Percentiles rank a stretch among this genome's conserved stretches.
Evolutionary conservation across 371 early-diverging fungal species (phyloP).

Genomic region (Rhizopus sp.): DNA sequence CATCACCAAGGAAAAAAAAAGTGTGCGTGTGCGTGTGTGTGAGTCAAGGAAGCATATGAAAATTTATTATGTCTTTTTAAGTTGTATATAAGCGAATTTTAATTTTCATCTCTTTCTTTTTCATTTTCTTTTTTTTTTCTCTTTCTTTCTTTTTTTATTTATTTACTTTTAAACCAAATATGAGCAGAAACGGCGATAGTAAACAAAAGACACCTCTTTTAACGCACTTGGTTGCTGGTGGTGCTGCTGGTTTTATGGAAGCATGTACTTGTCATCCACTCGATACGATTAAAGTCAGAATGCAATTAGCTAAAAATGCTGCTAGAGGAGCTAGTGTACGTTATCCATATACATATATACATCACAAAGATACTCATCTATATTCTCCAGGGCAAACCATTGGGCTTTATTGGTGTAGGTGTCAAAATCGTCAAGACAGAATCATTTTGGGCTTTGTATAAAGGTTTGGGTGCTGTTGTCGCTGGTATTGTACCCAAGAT

Average conservation of each 20-base stretch:
- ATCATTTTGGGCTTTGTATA: constrained; percentile 90
- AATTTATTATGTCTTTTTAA: no score
- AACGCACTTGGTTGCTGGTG: constrained; percentile 88
- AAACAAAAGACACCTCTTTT: constrained; percentile 51
- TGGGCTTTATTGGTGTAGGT: constrained; percentile 85
- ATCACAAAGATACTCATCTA: neutral
- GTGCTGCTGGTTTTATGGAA: constrained; percentile 93
- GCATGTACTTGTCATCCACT: constrained; percentile 95
- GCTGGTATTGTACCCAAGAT: constrained; percentile 98
- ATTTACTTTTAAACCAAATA: constrained; percentile 7
- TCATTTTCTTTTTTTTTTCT: constrained; percentile 20
- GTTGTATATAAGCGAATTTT: no score
- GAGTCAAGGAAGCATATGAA: no score
- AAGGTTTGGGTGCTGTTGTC: constrained; percentile 97
- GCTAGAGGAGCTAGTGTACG: constrained; percentile 44
- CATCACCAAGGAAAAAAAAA: no score
- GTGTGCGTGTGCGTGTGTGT: no score
- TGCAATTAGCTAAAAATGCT: constrained; percentile 75
- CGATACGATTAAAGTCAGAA: constrained; percentile 97
- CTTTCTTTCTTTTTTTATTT: constrained; percentile 6
- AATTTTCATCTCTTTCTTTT: constrained; percentile 1
- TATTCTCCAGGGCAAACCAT: constrained; percentile 38
- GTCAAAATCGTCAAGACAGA: constrained; percentile 85
- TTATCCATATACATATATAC: neutral
- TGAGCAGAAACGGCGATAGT: constrained; percentile 44